A percentile compares a stretch with the other conserved stretches of the same genome.
These are phyloP conservation scores for Peronospora tabacina DNA, from an alignment of 352 stramenopile genomes.

Conservation along the genomic window DNA sequence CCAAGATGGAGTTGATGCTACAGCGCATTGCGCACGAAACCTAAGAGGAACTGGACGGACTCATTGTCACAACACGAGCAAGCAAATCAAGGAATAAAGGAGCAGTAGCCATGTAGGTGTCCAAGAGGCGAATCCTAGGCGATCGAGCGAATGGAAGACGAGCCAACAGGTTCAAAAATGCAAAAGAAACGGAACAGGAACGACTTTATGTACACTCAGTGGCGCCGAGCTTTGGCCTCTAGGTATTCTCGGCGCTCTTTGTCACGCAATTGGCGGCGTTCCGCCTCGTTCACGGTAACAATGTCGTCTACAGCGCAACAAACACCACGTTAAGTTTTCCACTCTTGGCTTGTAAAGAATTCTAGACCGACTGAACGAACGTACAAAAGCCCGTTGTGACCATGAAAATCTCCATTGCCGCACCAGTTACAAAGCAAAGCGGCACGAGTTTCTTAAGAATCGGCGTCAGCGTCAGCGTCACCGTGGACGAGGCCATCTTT, in stretches of 20 bases:
- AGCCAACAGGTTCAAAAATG: constrained; percentile 2
- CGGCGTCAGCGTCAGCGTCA: constrained; percentile 49
- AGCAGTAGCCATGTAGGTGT: constrained; percentile 1
- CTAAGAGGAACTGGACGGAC: constrained; percentile 13
- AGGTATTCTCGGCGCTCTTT: constrained; percentile 48
- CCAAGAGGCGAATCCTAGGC: background rate
- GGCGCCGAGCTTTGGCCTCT: constrained; percentile 15
- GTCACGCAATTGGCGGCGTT: constrained; percentile 54
- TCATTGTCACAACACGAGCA: constrained; percentile 9
- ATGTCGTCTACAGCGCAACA: constrained; percentile 59
- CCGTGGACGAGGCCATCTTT: background rate
- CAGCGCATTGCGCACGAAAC: constrained; percentile 32
- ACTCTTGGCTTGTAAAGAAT: background rate
- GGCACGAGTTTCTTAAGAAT: constrained; percentile 82
- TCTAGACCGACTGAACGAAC: constrained; percentile 6
- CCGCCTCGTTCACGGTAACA: constrained; percentile 66
- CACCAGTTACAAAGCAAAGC: constrained; percentile 77
- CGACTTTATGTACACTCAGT: constrained; percentile 16
- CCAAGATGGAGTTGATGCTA: constrained; percentile 64
- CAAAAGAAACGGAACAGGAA: constrained; percentile 20
- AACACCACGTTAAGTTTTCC: constrained; percentile 10
- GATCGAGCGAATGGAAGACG: constrained; percentile 2
- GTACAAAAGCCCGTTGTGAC: constrained; percentile 86
- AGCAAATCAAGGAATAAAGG: background rate
- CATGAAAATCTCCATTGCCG: constrained; percentile 85